These are phyloP conservation scores for Myxozyma geophila DNA, from an alignment of 805 yeast genomes.

Conservation along the genomic window DNA sequence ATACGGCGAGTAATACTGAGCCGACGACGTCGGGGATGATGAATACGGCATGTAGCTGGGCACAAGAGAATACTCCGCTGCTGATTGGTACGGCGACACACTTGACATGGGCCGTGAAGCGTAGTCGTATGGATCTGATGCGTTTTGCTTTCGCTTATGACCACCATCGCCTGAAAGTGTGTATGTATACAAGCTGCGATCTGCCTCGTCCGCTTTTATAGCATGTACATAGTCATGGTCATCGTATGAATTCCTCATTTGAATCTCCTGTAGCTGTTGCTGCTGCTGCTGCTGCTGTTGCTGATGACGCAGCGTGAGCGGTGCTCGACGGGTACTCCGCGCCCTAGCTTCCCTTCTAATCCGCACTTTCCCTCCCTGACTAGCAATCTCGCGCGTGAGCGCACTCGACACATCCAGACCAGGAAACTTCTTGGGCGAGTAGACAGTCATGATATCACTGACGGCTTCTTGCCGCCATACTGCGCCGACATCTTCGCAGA, in stretches of 20 bases:
- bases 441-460: conserved; percentile 41
- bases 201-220: background rate
- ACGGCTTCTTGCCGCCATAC: conserved; percentile 36
- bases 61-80: background rate
- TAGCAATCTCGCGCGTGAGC: conserved; percentile 43
- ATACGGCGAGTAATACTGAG: background rate
- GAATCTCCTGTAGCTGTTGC: conserved; percentile 4
- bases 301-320: conserved; percentile 11
- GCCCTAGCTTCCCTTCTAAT: conserved; percentile 41
- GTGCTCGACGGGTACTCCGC: conserved; percentile 5
- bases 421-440: conserved; percentile 46
- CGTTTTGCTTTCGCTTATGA: background rate
- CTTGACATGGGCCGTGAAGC: background rate
- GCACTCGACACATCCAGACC: conserved; percentile 44
- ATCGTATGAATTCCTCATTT: background rate
- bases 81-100: background rate
- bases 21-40: background rate
- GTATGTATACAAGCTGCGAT: background rate
- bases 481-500: conserved; percentile 31
- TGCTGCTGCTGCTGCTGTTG: conserved; percentile 20
- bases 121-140: background rate
- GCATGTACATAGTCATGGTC: background rate
- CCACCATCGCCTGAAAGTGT: background rate
- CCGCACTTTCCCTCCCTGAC: conserved; percentile 43
- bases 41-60: background rate